phyloP scores from a whole-genome alignment of 2,329 filamentous ascomycete species.

The Aureobasidium sp. region DNA sequence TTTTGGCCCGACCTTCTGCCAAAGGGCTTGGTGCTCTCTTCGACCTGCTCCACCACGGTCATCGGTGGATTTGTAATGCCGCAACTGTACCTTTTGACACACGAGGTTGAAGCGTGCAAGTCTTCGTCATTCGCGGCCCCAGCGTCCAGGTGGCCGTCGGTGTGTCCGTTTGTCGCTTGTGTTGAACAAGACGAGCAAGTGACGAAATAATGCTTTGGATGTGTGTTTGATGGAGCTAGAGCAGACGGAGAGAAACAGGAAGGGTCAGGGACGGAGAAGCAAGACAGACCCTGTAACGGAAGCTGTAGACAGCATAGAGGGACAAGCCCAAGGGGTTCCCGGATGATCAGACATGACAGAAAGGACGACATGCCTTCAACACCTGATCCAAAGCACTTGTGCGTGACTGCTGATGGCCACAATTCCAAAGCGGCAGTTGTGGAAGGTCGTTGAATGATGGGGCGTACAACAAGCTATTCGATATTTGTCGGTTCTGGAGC shows the following conservation, averaged over 20 bases:
- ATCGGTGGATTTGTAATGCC: slow-evolving; percentile 2
- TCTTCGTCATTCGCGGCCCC: background rate
- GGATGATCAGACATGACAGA: background rate
- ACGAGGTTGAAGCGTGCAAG: slow-evolving; percentile 1
- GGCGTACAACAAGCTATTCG: background rate
- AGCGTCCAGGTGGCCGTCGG: background rate
- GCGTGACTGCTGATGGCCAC: background rate
- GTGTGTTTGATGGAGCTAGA: background rate
- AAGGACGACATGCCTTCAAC: background rate
- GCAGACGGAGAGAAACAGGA: background rate
- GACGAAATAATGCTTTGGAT: background rate
- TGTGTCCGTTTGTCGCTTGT: slow-evolving; percentile 2
- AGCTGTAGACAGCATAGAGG: slow-evolving; percentile 1
- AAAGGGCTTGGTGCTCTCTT: background rate
- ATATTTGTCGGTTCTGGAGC: slow-evolving; percentile 7
- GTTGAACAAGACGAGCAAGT: background rate
- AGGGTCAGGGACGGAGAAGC: background rate
- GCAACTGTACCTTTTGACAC: background rate
- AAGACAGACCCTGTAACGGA: background rate
- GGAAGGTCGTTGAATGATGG: slow-evolving; percentile 12
- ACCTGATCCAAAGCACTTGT: background rate
- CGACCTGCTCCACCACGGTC: background rate
- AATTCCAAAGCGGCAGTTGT: slow-evolving; percentile 12
- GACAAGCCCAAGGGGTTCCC: background rate
- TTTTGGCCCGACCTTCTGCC: slow-evolving; percentile 1